Evolutionary conservation across 2,329 filamentous ascomycete genomes (phyloP), one percentile per base, ranked within the genome.

Genomic region (Aspergillus oerlinghausenensis): DNA sequence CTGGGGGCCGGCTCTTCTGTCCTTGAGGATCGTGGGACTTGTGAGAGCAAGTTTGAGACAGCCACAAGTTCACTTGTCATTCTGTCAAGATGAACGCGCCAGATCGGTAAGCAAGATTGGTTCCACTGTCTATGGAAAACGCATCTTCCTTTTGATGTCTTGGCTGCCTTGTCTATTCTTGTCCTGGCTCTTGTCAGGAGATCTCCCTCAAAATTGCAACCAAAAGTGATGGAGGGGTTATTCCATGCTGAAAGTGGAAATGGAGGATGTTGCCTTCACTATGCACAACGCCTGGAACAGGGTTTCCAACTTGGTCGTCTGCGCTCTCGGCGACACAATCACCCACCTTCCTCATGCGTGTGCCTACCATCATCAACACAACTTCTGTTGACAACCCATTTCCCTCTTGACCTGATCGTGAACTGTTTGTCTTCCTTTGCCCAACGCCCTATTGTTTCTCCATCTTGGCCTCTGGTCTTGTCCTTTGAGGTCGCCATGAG

Each of bases 401-500:
- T 49, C 50, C 49, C 40, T 38, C n/a, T 50, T 52, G 6, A 17
- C 35, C 10, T 42, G n/a, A 19, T 23, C 14, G 8, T 45, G 32
- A 38, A 17, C 25, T 28, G 29, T 26, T 8, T 7, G 19, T 17
- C 38, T 48, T 11, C 25, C 19, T 48, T 47, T 45, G 32, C 29
- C 10, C 43, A 48, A 10, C 47, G 47, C 11, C n/a, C 47, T 43
- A n/a, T 40, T 49, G 28, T 17, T 40, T 7, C 25, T 25, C 14
- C 49, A 51, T 51, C 49, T 35, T 23, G 1, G 14, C 23, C 19
- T 28, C 49, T 23, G 7, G 3, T 28, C 23, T 52, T 47, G 19
- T 49, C 14, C 29, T 26, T 38, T 17, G 28, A 43, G 10, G 21
- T 42, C 23, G 4, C 21, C 29, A 63, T 64, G 61, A 49, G 23